Base-by-base conservation (phyloP, 805 yeast genomes). In the Ogataea siamensis region DNA sequence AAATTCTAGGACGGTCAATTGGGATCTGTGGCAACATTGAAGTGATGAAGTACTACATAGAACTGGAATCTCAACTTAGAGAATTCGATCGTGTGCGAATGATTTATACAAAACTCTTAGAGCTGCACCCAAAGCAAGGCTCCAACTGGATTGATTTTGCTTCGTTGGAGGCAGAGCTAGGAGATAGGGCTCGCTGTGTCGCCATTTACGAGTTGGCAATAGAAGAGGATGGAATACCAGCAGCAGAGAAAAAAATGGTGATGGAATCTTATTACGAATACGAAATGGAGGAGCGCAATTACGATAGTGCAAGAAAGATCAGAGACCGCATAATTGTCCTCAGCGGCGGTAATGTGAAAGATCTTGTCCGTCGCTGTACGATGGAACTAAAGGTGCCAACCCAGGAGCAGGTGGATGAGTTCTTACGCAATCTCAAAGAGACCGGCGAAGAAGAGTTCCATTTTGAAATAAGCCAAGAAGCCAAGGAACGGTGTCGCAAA, bases 41-140 rank as follows among this genome's bases (percentile, higher is more conserved):
- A 36, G 59, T 86, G 0, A 78, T 82, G 54, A 66, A 64, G 44
- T 68, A 68, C 43, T 93, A 93, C 60, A 80, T 91, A 32, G 66
- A 63, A 1, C 47, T 88, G 23, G 97, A 91, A 55, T 66, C 65
- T 25, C 64, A 68, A 37, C 57, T 89, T 31, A 84, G 83, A 24
- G 93, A 88, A 51, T 84, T 84, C 68, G 94, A 83, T 43, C 63
- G 96, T 23, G 88, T 83, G 6, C 64, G 98, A 21, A 78, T 66
- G 55, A 53, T 93, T 3, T 87, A 78, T 55, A 85, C 80, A 46
- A 80, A 76, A 52, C 75, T 73, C 63, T 46, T 85, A n/a, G 81
- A 77, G 46, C 47, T 54, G 2, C 71, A 65, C 46, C 71, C 80
- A 0, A 40, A 46, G 3, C 44, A 66, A 6, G 53, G 68, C 1